Evolutionary conservation across 768 basidiomycete species (phyloP).

Genomic region (Roridomyces roridus): DNA sequence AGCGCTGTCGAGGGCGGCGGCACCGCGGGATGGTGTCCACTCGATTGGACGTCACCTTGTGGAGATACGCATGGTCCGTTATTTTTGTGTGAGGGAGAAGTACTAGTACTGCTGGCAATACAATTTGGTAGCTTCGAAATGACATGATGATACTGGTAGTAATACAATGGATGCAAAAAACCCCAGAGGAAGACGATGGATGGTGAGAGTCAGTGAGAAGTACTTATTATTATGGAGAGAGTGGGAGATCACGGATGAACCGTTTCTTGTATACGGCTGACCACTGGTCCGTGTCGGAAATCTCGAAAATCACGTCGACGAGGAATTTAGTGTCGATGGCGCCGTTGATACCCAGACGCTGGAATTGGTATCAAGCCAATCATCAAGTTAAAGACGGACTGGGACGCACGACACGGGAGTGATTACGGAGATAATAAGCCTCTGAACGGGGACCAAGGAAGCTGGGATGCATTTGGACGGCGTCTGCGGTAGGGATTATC

Average conservation of each 20-base stretch:
- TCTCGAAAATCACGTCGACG: constrained; percentile 19
- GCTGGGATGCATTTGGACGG: neutral
- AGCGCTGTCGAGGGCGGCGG: too few species aligned
- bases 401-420: constrained; percentile 19
- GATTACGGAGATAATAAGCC: neutral
- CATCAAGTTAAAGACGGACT: neutral
- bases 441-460: constrained; percentile 8
- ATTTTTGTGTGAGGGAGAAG: too few species aligned
- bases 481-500: constrained; percentile 8
- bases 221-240: neutral
- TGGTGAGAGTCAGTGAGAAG: too few species aligned
- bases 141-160: too few species aligned
- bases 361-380: neutral
- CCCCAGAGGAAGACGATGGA: too few species aligned
- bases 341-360: constrained; percentile 24
- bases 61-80: too few species aligned
- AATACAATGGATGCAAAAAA: too few species aligned
- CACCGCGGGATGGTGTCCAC: too few species aligned
- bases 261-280: neutral
- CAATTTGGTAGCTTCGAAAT: too few species aligned
- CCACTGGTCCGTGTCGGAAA: constrained; percentile 21
- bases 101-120: too few species aligned
- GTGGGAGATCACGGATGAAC: constrained; percentile 10
- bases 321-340: constrained; percentile 14
- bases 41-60: too few species aligned